These are phyloP conservation scores for Cladosporium sp. DNA, from an alignment of 2,329 filamentous ascomycete species.

Conservation along the genomic window DNA sequence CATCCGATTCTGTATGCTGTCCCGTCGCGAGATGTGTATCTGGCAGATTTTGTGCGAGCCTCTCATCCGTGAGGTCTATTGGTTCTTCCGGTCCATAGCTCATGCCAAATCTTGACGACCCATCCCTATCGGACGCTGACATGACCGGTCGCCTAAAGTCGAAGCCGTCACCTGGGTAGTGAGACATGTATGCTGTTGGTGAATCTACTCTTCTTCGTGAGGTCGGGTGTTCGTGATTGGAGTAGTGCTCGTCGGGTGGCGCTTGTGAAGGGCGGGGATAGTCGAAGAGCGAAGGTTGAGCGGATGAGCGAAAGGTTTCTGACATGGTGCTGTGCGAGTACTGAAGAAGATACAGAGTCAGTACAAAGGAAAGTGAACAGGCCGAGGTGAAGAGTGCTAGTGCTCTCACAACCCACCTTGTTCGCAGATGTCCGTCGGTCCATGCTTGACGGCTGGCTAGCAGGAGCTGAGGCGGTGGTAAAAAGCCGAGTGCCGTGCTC, in stretches of 20 bases:
- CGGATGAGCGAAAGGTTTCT: conserved; percentile 14
- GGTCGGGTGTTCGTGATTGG: conserved; percentile 28
- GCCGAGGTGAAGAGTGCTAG: too few species aligned
- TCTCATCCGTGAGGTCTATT: conserved; percentile 8
- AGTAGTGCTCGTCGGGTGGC: conserved; percentile 25
- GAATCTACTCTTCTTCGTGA: conserved; percentile 27
- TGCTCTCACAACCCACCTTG: not conserved
- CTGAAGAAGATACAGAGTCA: not conserved
- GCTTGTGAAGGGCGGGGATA: conserved; percentile 7
- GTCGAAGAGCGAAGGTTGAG: conserved; percentile 15
- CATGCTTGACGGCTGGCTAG: not conserved
- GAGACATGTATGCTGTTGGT: conserved; percentile 23
- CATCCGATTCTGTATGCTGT: not conserved
- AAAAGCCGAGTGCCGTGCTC: not conserved
- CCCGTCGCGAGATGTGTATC: not conserved
- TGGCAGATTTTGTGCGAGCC: not conserved
- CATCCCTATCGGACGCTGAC: conserved; percentile 18
- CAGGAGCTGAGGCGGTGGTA: not conserved
- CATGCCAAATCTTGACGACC: not conserved
- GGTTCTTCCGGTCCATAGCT: conserved; percentile 19
- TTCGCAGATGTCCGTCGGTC: not conserved
- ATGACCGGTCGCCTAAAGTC: conserved; percentile 51
- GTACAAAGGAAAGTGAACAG: not conserved
- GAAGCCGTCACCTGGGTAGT: conserved; percentile 49
- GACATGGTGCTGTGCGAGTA: conserved; percentile 17